phyloP scores from a whole-genome alignment of 1,139 yeast species.

The Sugiyamaella sp. region DNA sequence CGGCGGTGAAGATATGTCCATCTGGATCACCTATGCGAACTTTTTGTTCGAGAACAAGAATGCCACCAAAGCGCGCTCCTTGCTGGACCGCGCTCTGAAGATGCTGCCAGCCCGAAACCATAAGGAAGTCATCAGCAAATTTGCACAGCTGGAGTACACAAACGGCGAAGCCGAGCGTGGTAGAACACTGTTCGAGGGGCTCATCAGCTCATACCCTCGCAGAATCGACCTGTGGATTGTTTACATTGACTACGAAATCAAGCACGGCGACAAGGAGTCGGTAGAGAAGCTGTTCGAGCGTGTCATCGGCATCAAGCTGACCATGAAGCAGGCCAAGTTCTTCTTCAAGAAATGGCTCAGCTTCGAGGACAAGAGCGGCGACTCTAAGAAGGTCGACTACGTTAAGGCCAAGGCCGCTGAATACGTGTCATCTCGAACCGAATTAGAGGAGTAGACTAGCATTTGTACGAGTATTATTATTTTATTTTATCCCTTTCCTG shows the following conservation, averaged over 20 bases:
- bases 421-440: constrained; percentile 49
- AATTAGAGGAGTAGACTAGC: constrained; percentile 18
- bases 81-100: constrained; percentile 72
- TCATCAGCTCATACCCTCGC: constrained; percentile 86
- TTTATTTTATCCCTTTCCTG: background rate
- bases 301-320: constrained; percentile 61
- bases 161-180: constrained; percentile 94
- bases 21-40: constrained; percentile 81
- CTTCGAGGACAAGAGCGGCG: constrained; percentile 71
- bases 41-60: constrained; percentile 60
- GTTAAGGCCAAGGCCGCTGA: constrained; percentile 93
- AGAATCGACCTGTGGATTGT: constrained; percentile 94
- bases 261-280: constrained; percentile 59
- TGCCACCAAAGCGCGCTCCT: constrained; percentile 64
- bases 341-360: constrained; percentile 92
- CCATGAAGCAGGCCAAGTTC: constrained; percentile 92
- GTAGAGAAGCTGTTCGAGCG: constrained; percentile 84
- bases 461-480: constrained; percentile 13
- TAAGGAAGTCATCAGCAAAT: constrained; percentile 79
- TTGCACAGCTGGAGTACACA: constrained; percentile 83
- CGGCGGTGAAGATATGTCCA: constrained; percentile 59
- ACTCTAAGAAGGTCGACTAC: constrained; percentile 72
- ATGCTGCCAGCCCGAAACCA: constrained; percentile 69
- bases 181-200: constrained; percentile 90
- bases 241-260: constrained; percentile 89